Evolutionary conservation across 306 rosid species (phyloP).

Genomic region (Datisca glomerata): DNA sequence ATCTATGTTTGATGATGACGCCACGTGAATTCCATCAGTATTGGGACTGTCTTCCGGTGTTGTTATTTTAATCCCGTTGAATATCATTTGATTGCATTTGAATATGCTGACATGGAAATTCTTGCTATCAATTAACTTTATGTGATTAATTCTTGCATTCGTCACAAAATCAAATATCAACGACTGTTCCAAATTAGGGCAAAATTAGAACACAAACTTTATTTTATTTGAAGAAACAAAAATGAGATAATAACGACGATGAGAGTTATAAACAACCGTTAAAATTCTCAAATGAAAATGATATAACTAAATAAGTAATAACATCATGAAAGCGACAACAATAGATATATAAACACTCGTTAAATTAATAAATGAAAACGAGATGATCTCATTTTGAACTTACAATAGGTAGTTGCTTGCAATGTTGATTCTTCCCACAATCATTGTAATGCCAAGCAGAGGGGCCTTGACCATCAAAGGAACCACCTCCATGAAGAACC

Average conservation of each 20-base stretch:
- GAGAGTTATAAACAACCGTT: no score
- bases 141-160: slow-evolving; percentile 1
- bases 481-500: slow-evolving; percentile 17
- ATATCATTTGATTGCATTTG: not conserved
- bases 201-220: no score
- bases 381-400: not conserved
- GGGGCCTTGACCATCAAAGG: slow-evolving; percentile 23
- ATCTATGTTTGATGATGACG: not conserved
- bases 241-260: no score
- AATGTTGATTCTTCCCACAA: not conserved
- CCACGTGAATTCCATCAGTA: slow-evolving; percentile 31
- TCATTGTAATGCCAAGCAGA: slow-evolving; percentile 17
- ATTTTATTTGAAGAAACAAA: no score
- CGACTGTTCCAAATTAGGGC: slow-evolving; percentile 6
- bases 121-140: slow-evolving; percentile 22
- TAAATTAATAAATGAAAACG: not conserved
- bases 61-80: slow-evolving; percentile 3
- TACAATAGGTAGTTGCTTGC: slow-evolving; percentile 17
- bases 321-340: no score
- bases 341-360: not conserved
- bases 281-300: no score
- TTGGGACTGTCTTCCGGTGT: slow-evolving; percentile 25
- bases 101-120: slow-evolving; percentile 11
- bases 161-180: slow-evolving; percentile 11
- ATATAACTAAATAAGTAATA: no score